A percentile compares a stretch with the other conserved stretches of the same genome.
phyloP scores from a whole-genome alignment of 805 yeast species.

The Teunomyces pallodes region DNA sequence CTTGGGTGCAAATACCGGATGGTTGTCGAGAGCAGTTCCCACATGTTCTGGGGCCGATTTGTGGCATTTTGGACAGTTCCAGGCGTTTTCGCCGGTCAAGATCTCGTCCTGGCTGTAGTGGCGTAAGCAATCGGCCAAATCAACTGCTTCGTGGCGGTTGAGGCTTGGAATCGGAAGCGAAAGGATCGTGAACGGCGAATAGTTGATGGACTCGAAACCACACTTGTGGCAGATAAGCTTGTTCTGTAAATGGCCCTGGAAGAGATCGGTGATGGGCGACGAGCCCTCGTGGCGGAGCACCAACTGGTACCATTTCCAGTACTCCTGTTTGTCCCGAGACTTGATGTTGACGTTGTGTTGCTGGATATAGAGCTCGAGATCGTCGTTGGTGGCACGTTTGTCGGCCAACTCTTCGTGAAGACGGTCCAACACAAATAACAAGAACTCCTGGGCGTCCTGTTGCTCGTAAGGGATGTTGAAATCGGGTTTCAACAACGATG shows the following conservation, averaged over 20 bases:
- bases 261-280: conserved; percentile 63
- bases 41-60: conserved; percentile 15
- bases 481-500: conserved; percentile 59
- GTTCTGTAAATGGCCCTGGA: conserved; percentile 74
- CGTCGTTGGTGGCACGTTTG: conserved; percentile 18
- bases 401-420: conserved; percentile 61
- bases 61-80: conserved; percentile 78
- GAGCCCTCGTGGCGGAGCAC: conserved; percentile 55
- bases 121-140: conserved; percentile 61
- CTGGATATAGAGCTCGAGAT: conserved; percentile 22
- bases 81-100: conserved; percentile 71
- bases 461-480: conserved; percentile 70
- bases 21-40: conserved; percentile 22
- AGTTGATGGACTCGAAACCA: conserved; percentile 57
- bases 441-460: conserved; percentile 78
- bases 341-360: conserved; percentile 33
- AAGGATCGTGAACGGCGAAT: conserved; percentile 58
- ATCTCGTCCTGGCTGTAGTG: conserved; percentile 64
- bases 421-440: conserved; percentile 62
- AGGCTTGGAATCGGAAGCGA: conserved; percentile 60
- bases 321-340: conserved; percentile 44
- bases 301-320: conserved; percentile 58
- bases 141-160: conserved; percentile 27
- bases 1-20: conserved; percentile 38
- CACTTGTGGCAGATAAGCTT: conserved; percentile 63